Conservation (phyloP, 495 filamentous ascomycete genomes). For the Lophium mytilinum region DNA sequence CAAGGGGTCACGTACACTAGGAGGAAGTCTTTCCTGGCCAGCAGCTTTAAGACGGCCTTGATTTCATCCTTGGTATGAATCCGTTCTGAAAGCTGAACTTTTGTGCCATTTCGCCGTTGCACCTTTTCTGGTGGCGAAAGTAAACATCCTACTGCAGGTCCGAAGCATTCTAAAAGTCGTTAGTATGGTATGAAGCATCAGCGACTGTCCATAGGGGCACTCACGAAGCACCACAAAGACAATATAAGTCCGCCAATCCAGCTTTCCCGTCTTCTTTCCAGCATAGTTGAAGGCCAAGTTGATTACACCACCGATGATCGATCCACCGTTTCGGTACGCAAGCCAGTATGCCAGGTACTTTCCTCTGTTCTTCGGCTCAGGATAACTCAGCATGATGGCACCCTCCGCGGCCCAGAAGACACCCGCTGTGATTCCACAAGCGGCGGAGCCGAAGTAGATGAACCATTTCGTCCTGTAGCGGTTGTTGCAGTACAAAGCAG, state of each 20-base stretch:
- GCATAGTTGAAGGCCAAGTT: slow-evolving; percentile 6
- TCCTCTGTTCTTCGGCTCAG: not conserved
- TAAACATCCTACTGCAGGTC: not conserved
- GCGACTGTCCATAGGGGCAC: not conserved
- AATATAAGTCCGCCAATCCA: slow-evolving; percentile 5
- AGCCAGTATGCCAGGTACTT: slow-evolving; percentile 2
- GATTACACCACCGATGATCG: slow-evolving; percentile 1
- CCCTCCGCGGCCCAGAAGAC: slow-evolving; percentile 1
- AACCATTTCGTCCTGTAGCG: slow-evolving; percentile 6
- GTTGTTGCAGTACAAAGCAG: slow-evolving; percentile 5
- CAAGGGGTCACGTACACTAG: too few relatives aligned
- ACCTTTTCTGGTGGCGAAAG: slow-evolving; percentile 6
- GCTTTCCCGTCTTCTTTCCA: slow-evolving; percentile 2
- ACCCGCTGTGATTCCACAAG: not conserved
- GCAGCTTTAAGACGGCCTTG: not conserved
- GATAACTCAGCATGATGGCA: slow-evolving; percentile 1
- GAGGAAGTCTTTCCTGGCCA: too few relatives aligned
- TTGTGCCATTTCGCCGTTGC: slow-evolving; percentile 1
- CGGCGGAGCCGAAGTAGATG: slow-evolving; percentile 1
- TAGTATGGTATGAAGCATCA: not conserved
- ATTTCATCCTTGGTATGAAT: not conserved
- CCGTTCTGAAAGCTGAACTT: not conserved
- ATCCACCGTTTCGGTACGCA: slow-evolving; percentile 2
- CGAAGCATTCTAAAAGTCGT: not conserved
- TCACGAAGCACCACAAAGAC: slow-evolving; percentile 5